Conservation (phyloP, 176 grass and related monocot species). For the Bromus sterilis region DNA sequence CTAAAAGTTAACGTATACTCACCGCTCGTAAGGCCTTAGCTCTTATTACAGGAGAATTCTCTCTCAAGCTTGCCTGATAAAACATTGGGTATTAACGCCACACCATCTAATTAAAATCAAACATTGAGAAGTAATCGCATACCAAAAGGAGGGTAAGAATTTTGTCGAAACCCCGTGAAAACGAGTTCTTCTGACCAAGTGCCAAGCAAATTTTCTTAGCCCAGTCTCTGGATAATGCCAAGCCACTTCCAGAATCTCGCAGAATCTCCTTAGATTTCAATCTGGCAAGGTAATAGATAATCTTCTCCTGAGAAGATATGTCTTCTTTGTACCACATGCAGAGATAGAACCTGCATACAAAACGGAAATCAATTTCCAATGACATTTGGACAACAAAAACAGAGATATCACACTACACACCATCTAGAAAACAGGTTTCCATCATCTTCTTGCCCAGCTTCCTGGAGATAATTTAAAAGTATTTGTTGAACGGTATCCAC, state of each 20-base stretch:
- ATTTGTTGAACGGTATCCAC: constrained; percentile 80
- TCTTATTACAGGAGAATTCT: constrained; percentile 97
- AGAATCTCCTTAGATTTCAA: constrained; percentile 94
- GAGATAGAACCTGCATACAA: constrained; percentile 79
- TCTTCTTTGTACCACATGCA: constrained; percentile 98
- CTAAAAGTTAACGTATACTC: constrained; percentile 34
- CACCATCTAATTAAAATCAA: constrained; percentile 7
- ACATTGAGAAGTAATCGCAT: constrained; percentile 33
- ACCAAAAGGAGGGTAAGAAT: constrained; percentile 94
- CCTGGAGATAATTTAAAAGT: constrained; percentile 83
- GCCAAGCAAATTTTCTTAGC: constrained; percentile 91
- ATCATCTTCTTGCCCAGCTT: constrained; percentile 79
- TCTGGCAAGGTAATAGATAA: constrained; percentile 81
- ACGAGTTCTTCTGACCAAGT: constrained; percentile 91
- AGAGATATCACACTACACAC: constrained; percentile 39
- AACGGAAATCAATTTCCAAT: constrained; percentile 7
- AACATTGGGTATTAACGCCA: constrained; percentile 23
- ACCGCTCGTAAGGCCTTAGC: constrained; percentile 96
- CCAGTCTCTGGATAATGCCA: constrained; percentile 73
- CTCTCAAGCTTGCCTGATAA: constrained; percentile 96
- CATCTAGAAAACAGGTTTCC: constrained; percentile 86
- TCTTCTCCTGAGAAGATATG: constrained; percentile 70
- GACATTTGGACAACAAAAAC: constrained; percentile 7
- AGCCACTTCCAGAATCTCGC: constrained; percentile 66
- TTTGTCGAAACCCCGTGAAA: constrained; percentile 94